Conservation (phyloP, 441 rosid species). For the Breynia disticha region DNA sequence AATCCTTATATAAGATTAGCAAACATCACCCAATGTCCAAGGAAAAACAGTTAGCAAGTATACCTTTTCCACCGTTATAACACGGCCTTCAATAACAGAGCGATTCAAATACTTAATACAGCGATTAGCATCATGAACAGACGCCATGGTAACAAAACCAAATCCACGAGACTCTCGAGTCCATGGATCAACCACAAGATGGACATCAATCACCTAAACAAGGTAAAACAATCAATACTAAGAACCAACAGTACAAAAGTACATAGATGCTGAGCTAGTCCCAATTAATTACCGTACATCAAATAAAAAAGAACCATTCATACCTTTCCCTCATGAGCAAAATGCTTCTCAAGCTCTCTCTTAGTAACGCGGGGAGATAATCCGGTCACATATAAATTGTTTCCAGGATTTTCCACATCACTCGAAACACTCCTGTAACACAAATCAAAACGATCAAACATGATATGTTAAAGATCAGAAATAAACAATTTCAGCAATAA, state of each 20-base stretch:
- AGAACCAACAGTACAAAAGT: background rate
- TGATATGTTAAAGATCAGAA: background rate
- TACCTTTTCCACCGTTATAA: conserved; percentile 93
- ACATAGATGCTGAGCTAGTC: no score
- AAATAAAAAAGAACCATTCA: background rate
- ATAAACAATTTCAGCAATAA: background rate
- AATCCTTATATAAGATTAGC: no score
- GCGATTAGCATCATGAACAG: conserved; percentile 53
- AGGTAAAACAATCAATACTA: background rate
- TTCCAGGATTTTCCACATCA: conserved; percentile 82
- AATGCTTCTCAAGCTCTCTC: conserved; percentile 71
- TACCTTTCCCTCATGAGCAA: conserved; percentile 71
- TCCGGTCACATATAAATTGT: conserved; percentile 89
- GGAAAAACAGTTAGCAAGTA: background rate
- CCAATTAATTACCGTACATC: background rate
- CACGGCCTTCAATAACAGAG: conserved; percentile 72
- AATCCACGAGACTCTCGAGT: conserved; percentile 89
- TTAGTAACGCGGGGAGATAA: conserved; percentile 63
- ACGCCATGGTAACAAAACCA: conserved; percentile 77
- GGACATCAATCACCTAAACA: conserved; percentile 70
- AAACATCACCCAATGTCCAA: background rate
- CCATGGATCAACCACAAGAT: conserved; percentile 90
- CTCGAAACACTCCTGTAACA: conserved; percentile 44
- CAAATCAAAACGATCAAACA: background rate
- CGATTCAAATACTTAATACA: conserved; percentile 68